Base-by-base conservation (phyloP, 345 rosid species). In the Gynandropsis gynandra region DNA sequence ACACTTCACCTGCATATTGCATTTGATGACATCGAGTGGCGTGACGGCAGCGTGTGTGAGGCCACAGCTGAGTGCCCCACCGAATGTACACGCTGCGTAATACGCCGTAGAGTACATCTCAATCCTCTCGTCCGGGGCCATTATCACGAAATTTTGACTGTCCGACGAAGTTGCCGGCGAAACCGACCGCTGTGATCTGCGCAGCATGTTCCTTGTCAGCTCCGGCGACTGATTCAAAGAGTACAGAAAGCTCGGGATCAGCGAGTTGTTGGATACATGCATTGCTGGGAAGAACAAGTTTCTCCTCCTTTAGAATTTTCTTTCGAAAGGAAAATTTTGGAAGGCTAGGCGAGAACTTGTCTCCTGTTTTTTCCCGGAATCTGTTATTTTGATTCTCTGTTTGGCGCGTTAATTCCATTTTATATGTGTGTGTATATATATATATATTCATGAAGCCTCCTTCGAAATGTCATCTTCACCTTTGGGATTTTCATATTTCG, bases 21-120 rank as follows among this genome's bases (percentile, higher is more conserved):
- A 92, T 73, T 92, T 92, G 76, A 92, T 77, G 42, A 92, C 80
- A 75, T 92, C 98, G 20, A 92, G 85, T 4, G 98, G 98, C 43
- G 98, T 87, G 57, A 92, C 75, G 2, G 93, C 57, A 76, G 52
- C 87, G 72, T 92, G 98, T 18, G 96, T 92, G 61, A 78, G 70
- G 12, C 98, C 96, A 27, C 96, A 87, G 68, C 86, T 56, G 42
- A 92, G 18, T 40, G 64, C 72, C 10, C 98, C 96, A 9, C 87
- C 95, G 47, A 47, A 75, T 7, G 96, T 76, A 66, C 89, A 92
- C 41, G 89, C 89, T 17, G 89, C 82, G 57, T 76, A 92, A 63
- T 66, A 92, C 10, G 81, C 66, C 4, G 95, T 93, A 5, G 98
- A 84, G 73, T 58, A 78, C 95, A 92, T 58, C 74, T 71, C 71